Percentiles rank a stretch among this genome's conserved stretches.
Evolutionary conservation across 306 rosid genomes (phyloP).

Genomic region (Prunus mira): DNA sequence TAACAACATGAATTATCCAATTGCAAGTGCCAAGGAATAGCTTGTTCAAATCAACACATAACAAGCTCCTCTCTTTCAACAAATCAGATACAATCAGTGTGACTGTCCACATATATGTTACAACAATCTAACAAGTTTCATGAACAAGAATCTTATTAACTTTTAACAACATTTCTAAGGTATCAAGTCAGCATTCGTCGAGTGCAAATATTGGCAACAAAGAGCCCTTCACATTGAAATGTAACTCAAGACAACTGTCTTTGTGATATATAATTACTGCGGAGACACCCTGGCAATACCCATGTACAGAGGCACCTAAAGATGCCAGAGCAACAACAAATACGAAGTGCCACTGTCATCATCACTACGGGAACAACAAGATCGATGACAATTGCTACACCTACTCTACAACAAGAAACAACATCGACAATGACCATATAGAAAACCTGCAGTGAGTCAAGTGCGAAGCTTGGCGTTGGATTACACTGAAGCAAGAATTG

Average conservation of each 20-base stretch:
- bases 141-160: background rate
- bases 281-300: conserved; percentile 10
- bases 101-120: background rate
- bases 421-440: background rate
- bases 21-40: background rate
- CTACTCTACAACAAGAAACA: conserved; percentile 12
- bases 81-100: background rate
- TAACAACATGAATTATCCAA: background rate
- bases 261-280: background rate
- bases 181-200: background rate
- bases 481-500: conserved; percentile 18
- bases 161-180: background rate
- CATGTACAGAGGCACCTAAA: conserved; percentile 11
- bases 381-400: background rate
- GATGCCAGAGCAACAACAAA: conserved; percentile 3
- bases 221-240: conserved; percentile 4
- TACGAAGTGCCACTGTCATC: background rate
- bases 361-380: background rate
- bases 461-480: conserved; percentile 24
- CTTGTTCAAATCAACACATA: no score
- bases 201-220: background rate
- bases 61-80: no score
- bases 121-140: background rate
- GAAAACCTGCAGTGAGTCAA: conserved; percentile 16
- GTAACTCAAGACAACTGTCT: background rate